Evolutionary conservation across 1,284 basidiomycete genomes (phyloP).

Genomic region (Rhizoctonia solani): DNA sequence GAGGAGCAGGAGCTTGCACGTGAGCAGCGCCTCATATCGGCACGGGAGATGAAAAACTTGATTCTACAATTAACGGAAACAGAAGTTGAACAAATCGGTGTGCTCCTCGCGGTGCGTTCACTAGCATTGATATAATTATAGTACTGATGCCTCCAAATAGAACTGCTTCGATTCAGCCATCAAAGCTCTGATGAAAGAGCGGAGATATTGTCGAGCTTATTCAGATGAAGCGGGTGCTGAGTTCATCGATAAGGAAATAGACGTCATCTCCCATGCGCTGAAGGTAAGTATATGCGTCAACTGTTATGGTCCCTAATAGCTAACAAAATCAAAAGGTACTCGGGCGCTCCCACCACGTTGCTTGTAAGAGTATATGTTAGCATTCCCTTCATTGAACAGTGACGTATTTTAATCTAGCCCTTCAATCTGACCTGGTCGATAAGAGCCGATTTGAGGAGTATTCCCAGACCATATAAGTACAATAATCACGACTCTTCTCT

Average conservation of each 20-base stretch:
- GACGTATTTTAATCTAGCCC: too few species aligned
- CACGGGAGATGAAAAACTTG: background rate
- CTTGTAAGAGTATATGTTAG: background rate
- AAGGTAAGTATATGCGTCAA: background rate
- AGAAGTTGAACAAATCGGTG: slow-evolving; percentile 13
- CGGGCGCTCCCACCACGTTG: slow-evolving; percentile 2
- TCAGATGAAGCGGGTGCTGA: slow-evolving; percentile 10
- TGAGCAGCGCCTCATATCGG: background rate
- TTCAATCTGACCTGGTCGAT: too few species aligned
- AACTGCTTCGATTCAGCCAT: slow-evolving; percentile 13
- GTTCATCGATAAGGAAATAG: background rate
- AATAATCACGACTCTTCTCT: too few species aligned
- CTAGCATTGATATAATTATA: background rate
- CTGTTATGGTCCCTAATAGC: background rate
- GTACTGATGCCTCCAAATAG: background rate
- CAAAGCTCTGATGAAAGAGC: slow-evolving; percentile 1
- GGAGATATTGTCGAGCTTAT: background rate
- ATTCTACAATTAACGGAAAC: background rate
- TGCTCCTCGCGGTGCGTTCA: slow-evolving; percentile 17
- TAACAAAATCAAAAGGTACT: background rate
- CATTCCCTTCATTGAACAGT: too few species aligned
- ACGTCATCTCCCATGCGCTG: background rate
- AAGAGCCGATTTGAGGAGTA: too few species aligned
- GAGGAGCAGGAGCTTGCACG: slow-evolving; percentile 8
- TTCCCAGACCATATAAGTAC: too few species aligned